Evolutionary conservation across 176 grass and related monocot species (phyloP), one percentile per base, ranked within the genome.

Genomic region (Hordeum marinum): DNA sequence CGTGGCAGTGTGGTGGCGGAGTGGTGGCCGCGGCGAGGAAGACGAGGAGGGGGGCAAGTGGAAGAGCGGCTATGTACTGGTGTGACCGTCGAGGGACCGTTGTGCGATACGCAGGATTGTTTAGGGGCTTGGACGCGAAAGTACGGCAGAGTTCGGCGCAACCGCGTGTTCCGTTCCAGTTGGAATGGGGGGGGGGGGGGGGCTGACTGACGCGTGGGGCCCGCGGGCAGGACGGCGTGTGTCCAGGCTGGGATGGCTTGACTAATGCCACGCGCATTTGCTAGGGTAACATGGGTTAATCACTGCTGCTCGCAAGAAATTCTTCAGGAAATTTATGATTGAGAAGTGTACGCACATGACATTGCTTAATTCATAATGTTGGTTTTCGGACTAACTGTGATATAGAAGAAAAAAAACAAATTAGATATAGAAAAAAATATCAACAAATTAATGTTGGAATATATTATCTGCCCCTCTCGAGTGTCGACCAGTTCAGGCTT

Each of bases 221-320:
- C 88, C 75, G 50, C 37, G 1, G 6, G 17, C 40, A 69, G 27
- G 14, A 21, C 43, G 23, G 39, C 1, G 32, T 34, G n/a, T 11
- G 18, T 20, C 82, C 80, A 83, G 89, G 89, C 84, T 90, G 88
- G 79, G 82, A 8, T 40, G n/a, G 65, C 81, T 70, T 77, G 72
- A 81, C 61, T 41, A 85, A 84, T 50, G 42, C 55, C 26, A 75
- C 43, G 79, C 71, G 71, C 48, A 59, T 46, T 43, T 21, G 13
- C n/a, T 23, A 15, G 26, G 7, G 26, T 39, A 34, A 15, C 41
- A 48, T 64, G 62, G 78, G 34, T 57, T 57, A 21, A 57, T 57
- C 18, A 57, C 2, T 57, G 21, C 52, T 21, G 0, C 18, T 57
- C 2, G 7, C 52, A 57, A 57, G 0, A 57, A 57, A 57, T 57